These are phyloP conservation scores for Yamadazyma kanchanaburiensis DNA, from an alignment of 1,139 yeast species.

Conservation along the genomic window DNA sequence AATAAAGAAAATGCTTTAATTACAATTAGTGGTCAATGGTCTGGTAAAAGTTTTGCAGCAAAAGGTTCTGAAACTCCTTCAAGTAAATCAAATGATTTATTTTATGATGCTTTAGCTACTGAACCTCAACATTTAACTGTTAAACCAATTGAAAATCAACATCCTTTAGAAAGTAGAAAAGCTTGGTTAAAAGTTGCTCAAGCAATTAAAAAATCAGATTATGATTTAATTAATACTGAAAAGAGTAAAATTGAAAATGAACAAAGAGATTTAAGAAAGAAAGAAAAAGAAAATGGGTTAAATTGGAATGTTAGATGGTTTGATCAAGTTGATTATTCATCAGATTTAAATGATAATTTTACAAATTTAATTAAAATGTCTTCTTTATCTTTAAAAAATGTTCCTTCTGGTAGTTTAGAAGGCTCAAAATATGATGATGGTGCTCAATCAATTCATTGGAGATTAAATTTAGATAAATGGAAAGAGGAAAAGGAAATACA, in stretches of 20 bases:
- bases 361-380: slow-evolving; percentile 51
- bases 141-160: slow-evolving; percentile 75
- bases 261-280: slow-evolving; percentile 76
- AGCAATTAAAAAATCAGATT: slow-evolving; percentile 76
- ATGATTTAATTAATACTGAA: slow-evolving; percentile 66
- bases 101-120: slow-evolving; percentile 63
- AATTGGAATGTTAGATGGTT: slow-evolving; percentile 84
- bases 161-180: slow-evolving; percentile 70
- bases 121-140: slow-evolving; percentile 60
- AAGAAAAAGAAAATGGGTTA: slow-evolving; percentile 59
- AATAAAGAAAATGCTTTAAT: slow-evolving; percentile 64
- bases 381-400: slow-evolving; percentile 57
- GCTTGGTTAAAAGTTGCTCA: slow-evolving; percentile 89
- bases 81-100: slow-evolving; percentile 42
- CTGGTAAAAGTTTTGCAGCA: slow-evolving; percentile 58
- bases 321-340: slow-evolving; percentile 46
- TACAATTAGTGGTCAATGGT: slow-evolving; percentile 91
- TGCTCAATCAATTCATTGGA: slow-evolving; percentile 64
- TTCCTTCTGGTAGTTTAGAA: slow-evolving; percentile 61
- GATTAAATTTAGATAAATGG: slow-evolving; percentile 55
- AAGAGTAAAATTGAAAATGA: slow-evolving; percentile 76
- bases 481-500: slow-evolving; percentile 56
- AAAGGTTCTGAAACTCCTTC: slow-evolving; percentile 41
- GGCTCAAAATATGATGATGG: slow-evolving; percentile 51
- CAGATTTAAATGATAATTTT: slow-evolving; percentile 28